phyloP scores from a whole-genome alignment of 2,329 filamentous ascomycete species.

The Cercospora sesami region DNA sequence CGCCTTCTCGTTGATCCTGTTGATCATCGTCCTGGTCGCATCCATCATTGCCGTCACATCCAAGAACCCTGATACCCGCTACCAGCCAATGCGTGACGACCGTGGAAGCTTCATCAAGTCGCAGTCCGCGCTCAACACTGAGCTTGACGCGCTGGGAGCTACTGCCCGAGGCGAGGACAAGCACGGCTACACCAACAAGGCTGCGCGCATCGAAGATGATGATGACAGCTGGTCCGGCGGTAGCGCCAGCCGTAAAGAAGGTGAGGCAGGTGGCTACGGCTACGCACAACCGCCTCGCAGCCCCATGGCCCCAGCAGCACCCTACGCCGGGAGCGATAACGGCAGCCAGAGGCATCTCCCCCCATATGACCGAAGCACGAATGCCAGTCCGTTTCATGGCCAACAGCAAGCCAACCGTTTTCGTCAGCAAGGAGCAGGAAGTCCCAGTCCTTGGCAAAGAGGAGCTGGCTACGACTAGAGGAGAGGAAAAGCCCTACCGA shows the following conservation, averaged over 20 bases:
- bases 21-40: conserved; percentile 77
- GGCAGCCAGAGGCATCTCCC: conserved; percentile 43
- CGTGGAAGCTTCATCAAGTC: conserved; percentile 98
- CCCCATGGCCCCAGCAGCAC: conserved; percentile 49
- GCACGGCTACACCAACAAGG: conserved; percentile 53
- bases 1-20: conserved; percentile 74
- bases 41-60: conserved; percentile 79
- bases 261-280: conserved; percentile 31
- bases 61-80: conserved; percentile 91
- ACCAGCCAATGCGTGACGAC: conserved; percentile 95
- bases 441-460: conserved; percentile 64
- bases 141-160: conserved; percentile 84
- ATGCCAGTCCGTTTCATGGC: conserved; percentile 35
- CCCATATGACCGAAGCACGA: conserved; percentile 42
- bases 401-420: conserved; percentile 26
- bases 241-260: conserved; percentile 43
- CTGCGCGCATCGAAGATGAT: conserved; percentile 68
- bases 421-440: conserved; percentile 42
- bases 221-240: conserved; percentile 64
- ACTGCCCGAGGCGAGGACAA: conserved; percentile 78
- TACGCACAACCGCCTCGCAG: conserved; percentile 48
- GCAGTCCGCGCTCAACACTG: conserved; percentile 80
- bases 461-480: conserved; percentile 63
- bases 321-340: conserved; percentile 47
- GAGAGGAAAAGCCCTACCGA: conserved; percentile 6